Conservation (phyloP, 768 basidiomycete species). For the Mrakia blollopis region DNA sequence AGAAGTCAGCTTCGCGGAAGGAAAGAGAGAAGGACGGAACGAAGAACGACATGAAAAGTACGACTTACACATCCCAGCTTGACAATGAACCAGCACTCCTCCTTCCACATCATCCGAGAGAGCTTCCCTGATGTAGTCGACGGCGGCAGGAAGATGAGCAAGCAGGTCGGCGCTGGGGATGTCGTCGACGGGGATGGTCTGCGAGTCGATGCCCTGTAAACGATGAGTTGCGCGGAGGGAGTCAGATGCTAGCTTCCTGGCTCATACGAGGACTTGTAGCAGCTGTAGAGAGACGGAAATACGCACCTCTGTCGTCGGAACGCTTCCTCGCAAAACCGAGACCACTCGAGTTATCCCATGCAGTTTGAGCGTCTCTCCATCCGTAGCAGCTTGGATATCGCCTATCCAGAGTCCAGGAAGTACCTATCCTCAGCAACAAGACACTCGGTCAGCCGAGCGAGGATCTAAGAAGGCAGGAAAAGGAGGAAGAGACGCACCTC, state of each 20-base stretch:
- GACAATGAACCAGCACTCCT: slow-evolving; percentile 83
- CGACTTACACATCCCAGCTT: slow-evolving; percentile 76
- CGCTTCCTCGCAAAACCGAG: slow-evolving; percentile 56
- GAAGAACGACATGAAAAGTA: neutral
- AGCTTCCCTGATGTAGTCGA: slow-evolving; percentile 17
- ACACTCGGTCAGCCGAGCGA: neutral
- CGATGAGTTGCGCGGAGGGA: neutral
- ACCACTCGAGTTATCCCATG: slow-evolving; percentile 72
- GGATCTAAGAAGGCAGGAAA: neutral
- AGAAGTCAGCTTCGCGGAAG: neutral
- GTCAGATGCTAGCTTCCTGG: no score
- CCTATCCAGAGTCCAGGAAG: slow-evolving; percentile 80
- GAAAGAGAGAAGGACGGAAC: no score
- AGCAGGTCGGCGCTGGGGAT: slow-evolving; percentile 23
- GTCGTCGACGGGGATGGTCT: slow-evolving; percentile 27
- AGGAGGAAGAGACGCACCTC: neutral
- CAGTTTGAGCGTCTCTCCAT: slow-evolving; percentile 58
- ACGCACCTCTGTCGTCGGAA: slow-evolving; percentile 5
- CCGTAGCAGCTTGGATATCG: slow-evolving; percentile 63
- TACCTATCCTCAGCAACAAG: slow-evolving; percentile 49
- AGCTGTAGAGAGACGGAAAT: neutral
- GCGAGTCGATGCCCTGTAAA: neutral
- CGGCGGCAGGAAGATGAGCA: slow-evolving; percentile 13
- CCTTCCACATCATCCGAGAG: slow-evolving; percentile 48
- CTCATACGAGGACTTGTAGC: no score